Evolutionary conservation across 176 grass and related monocot genomes (phyloP).

Genomic region (Rhipidocladum racemiflorum): DNA sequence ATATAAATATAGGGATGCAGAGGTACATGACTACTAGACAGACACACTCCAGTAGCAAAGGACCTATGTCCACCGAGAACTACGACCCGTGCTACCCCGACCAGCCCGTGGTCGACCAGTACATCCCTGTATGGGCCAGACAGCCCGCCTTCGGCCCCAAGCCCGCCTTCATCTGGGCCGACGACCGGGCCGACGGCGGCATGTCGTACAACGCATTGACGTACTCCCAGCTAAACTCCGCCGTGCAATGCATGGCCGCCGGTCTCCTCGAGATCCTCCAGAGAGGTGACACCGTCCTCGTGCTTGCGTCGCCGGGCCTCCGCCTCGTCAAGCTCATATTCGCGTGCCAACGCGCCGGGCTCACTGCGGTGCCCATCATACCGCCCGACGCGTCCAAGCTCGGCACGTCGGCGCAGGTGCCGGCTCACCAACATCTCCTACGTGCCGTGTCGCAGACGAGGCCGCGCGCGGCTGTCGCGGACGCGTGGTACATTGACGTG

Average conservation of each 20-base stretch:
- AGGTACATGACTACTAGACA: background rate
- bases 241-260: constrained; percentile 29
- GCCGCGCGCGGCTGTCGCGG: constrained; percentile 35
- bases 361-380: constrained; percentile 39
- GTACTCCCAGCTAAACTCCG: constrained; percentile 41
- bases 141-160: constrained; percentile 25
- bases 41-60: background rate
- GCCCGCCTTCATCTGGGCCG: constrained; percentile 48
- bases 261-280: constrained; percentile 23
- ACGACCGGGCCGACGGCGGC: constrained; percentile 9
- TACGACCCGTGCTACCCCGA: constrained; percentile 53
- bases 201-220: constrained; percentile 12
- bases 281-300: constrained; percentile 42
- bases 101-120: constrained; percentile 51
- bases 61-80: constrained; percentile 47
- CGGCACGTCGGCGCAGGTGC: background rate
- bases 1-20: background rate
- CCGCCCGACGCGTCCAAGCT: constrained; percentile 34
- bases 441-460: constrained; percentile 44
- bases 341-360: constrained; percentile 48
- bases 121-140: constrained; percentile 45
- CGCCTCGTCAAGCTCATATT: constrained; percentile 47
- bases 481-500: constrained; percentile 10
- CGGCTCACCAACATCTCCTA: constrained; percentile 30
- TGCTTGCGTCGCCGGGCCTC: constrained; percentile 40